Conservation (phyloP, 1,139 yeast species). For the Diutina sp. region DNA sequence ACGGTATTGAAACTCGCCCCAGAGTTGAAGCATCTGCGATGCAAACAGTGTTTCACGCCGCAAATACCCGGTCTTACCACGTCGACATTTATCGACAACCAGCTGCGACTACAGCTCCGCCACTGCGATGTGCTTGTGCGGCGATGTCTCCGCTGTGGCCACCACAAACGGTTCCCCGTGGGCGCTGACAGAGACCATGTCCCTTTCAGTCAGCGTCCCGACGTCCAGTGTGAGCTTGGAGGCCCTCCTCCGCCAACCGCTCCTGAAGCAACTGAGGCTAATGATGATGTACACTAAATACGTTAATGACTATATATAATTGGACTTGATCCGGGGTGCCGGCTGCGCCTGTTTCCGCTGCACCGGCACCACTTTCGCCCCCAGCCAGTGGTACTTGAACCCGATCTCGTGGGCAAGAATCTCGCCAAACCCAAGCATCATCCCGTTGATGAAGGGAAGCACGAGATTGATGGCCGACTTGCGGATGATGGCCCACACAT, state of each 20-base stretch:
- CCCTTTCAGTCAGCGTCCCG: conserved; percentile 5
- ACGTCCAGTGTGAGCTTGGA: neutral
- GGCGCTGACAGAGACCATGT: conserved; percentile 6
- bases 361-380: conserved; percentile 49
- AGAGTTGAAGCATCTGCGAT: conserved; percentile 42
- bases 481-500: conserved; percentile 23
- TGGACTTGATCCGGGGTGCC: neutral
- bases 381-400: conserved; percentile 64
- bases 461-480: conserved; percentile 61
- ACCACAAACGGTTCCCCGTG: conserved; percentile 6
- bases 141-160: conserved; percentile 5
- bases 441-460: conserved; percentile 83
- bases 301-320: neutral
- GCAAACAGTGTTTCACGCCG: conserved; percentile 43
- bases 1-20: conserved; percentile 53
- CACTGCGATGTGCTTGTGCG: conserved; percentile 19
- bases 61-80: conserved; percentile 35
- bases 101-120: conserved; percentile 9
- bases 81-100: conserved; percentile 17
- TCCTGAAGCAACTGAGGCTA: neutral
- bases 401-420: conserved; percentile 90
- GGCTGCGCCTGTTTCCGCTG: neutral
- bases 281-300: too few species aligned
- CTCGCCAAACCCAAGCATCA: conserved; percentile 96
- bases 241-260: neutral